Evolutionary conservation across 352 stramenopile species (phyloP).

Genomic region (Phytophthora rubi): DNA sequence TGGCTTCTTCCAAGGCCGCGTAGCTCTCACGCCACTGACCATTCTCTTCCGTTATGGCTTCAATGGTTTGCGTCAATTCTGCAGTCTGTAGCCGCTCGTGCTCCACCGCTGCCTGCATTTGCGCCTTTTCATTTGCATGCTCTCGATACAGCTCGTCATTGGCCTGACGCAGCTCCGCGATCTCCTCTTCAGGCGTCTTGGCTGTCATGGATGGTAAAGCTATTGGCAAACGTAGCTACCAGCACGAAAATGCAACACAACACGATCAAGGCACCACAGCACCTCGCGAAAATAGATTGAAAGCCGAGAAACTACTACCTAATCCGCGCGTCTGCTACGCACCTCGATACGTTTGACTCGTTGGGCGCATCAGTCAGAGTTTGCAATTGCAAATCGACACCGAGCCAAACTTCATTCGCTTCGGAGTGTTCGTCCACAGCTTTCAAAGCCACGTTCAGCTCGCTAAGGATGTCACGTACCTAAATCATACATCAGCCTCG

Average conservation of each 20-base stretch:
- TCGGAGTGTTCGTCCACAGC: slow-evolving; percentile 21
- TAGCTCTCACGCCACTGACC: slow-evolving; percentile 68
- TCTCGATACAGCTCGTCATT: slow-evolving; percentile 72
- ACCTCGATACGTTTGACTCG: neutral
- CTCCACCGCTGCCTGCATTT: slow-evolving; percentile 79
- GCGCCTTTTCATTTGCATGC: slow-evolving; percentile 76
- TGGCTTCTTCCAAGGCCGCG: slow-evolving; percentile 56
- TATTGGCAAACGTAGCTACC: slow-evolving; percentile 3
- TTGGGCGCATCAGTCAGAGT: neutral
- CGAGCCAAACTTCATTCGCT: slow-evolving; percentile 26
- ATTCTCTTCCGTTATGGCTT: slow-evolving; percentile 62
- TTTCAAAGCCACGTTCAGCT: slow-evolving; percentile 37
- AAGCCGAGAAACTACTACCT: slow-evolving; percentile 21
- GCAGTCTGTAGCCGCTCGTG: slow-evolving; percentile 57
- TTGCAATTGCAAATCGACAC: slow-evolving; percentile 35
- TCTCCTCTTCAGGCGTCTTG: slow-evolving; percentile 56
- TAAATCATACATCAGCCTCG: slow-evolving; percentile 6
- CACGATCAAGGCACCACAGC: neutral
- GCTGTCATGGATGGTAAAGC: slow-evolving; percentile 19
- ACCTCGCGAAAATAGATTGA: slow-evolving; percentile 30
- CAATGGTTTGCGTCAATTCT: slow-evolving; percentile 52
- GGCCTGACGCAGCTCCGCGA: slow-evolving; percentile 53
- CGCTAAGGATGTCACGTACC: slow-evolving; percentile 39
- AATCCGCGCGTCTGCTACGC: neutral
- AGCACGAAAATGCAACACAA: slow-evolving; percentile 7